Percentiles rank a stretch among this genome's conserved stretches.
Conservation (phyloP, 805 yeast species). For the Grigorovia jiainica region DNA sequence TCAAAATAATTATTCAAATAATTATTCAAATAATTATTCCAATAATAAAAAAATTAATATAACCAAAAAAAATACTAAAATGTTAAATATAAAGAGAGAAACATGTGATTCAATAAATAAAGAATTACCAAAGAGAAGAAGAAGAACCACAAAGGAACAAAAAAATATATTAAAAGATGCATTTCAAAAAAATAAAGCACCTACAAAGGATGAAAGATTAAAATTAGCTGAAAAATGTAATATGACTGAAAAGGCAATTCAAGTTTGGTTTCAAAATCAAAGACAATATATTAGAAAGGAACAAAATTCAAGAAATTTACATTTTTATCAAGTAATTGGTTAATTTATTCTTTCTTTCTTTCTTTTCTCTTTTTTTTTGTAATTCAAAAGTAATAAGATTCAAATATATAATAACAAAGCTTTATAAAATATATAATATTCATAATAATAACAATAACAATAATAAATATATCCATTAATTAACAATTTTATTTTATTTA, state of each 20-base stretch:
- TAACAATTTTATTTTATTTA: no score
- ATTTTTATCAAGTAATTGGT: neutral
- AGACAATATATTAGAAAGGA: slow-evolving; percentile 67
- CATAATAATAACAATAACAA: no score
- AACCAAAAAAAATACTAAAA: neutral
- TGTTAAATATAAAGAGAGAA: neutral
- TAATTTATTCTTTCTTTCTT: neutral
- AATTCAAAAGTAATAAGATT: no score
- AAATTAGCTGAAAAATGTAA: slow-evolving; percentile 69
- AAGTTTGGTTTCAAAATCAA: slow-evolving; percentile 95
- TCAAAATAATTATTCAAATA: neutral
- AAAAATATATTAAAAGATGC: slow-evolving; percentile 60
- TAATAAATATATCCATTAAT: no score
- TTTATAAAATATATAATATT: no score
- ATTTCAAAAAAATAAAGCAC: slow-evolving; percentile 67
- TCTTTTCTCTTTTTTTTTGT: neutral
- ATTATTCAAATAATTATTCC: neutral
- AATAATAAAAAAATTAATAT: slow-evolving; percentile 46
- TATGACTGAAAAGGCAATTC: slow-evolving; percentile 93
- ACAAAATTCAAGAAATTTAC: slow-evolving; percentile 1
- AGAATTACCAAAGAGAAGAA: slow-evolving; percentile 35
- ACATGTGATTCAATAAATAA: neutral
- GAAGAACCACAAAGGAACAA: slow-evolving; percentile 82
- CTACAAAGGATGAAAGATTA: slow-evolving; percentile 63
- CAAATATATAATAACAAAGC: no score